Conservation (phyloP, 2,329 filamentous ascomycete species). For the Talaromyces sp. region DNA sequence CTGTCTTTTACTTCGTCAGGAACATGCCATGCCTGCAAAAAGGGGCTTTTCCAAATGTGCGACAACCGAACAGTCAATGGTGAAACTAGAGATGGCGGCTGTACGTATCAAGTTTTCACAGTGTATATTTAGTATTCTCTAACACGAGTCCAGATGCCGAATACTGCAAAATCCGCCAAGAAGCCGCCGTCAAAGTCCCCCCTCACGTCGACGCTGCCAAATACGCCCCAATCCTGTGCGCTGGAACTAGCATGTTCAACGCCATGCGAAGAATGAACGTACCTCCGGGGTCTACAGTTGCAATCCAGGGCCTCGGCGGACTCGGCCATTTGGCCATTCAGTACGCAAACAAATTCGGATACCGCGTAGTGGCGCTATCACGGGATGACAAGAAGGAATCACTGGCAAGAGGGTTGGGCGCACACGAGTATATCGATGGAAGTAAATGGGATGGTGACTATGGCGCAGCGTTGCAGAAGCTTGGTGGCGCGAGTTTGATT, state of each 20-base stretch:
- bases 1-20: constrained; percentile 32
- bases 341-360: constrained; percentile 64
- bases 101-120: constrained; percentile 22
- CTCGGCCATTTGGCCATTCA: constrained; percentile 65
- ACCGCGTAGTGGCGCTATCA: constrained; percentile 42
- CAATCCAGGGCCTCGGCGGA: constrained; percentile 65
- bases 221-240: constrained; percentile 34
- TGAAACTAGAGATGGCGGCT: constrained; percentile 61
- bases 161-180: constrained; percentile 32
- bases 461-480: constrained; percentile 27
- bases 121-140: background rate
- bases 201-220: constrained; percentile 41
- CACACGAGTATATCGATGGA: constrained; percentile 58
- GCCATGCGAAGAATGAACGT: constrained; percentile 55
- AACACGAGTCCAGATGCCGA: constrained; percentile 24
- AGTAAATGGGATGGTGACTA: constrained; percentile 26
- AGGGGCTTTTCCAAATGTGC: constrained; percentile 65
- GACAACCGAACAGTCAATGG: constrained; percentile 60
- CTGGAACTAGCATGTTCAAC: constrained; percentile 40
- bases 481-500: constrained; percentile 32
- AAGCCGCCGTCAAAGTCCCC: constrained; percentile 43
- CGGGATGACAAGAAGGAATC: constrained; percentile 22
- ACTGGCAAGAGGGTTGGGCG: constrained; percentile 46
- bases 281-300: constrained; percentile 62
- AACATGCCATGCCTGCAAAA: constrained; percentile 58